phyloP scores from a whole-genome alignment of 1,139 yeast genomes.

The Arxiozyma slooffiae region DNA sequence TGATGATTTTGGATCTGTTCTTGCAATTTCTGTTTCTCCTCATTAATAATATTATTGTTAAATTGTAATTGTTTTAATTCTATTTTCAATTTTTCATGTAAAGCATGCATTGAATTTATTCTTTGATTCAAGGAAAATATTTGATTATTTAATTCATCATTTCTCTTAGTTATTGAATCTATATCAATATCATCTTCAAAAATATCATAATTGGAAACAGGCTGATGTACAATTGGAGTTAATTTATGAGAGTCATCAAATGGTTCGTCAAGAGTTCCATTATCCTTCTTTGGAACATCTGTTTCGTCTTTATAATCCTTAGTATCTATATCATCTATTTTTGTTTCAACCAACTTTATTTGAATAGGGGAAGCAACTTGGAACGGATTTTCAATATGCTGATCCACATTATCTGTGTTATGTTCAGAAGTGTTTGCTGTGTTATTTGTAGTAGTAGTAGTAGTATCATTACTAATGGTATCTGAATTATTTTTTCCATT shows the following conservation, averaged over 20 bases:
- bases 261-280: not conserved
- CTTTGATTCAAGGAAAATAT: conserved; percentile 27
- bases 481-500: not conserved
- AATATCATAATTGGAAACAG: not conserved
- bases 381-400: not conserved
- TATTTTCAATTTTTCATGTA: conserved; percentile 36
- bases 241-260: conserved; percentile 10
- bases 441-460: too few relatives aligned
- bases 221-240: conserved; percentile 11
- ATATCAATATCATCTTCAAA: conserved; percentile 4
- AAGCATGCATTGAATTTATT: conserved; percentile 9
- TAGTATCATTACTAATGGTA: not conserved
- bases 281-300: not conserved
- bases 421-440: too few relatives aligned
- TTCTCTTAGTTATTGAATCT: conserved; percentile 12
- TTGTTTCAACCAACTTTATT: conserved; percentile 5
- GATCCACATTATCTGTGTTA: not conserved
- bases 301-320: not conserved
- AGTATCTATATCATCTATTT: not conserved
- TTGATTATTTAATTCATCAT: conserved; percentile 34
- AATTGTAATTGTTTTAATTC: conserved; percentile 53
- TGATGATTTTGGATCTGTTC: not conserved
- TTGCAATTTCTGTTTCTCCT: conserved; percentile 3
- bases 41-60: conserved; percentile 30
- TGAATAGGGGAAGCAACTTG: conserved; percentile 7